A percentile compares a stretch with the other conserved stretches of the same genome.
Evolutionary conservation across 176 grass and related monocot genomes (phyloP).

Genomic region (Olyra latifolia): DNA sequence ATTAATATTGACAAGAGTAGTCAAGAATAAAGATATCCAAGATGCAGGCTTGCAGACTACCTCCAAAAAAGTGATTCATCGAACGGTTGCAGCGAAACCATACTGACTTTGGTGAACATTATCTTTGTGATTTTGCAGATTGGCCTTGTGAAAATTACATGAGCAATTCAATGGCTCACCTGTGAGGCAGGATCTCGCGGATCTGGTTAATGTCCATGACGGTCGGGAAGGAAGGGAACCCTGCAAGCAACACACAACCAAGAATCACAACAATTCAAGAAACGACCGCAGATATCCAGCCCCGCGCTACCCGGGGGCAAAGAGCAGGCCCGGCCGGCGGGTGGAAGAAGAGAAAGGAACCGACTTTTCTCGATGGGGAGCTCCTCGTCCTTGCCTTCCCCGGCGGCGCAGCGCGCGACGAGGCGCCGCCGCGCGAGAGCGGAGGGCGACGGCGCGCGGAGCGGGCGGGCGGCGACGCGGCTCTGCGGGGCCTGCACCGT

Average conservation of each 20-base stretch:
- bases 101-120: background rate
- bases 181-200: conserved; percentile 54
- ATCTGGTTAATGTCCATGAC: conserved; percentile 68
- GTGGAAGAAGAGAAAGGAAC: background rate
- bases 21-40: background rate
- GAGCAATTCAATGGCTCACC: conserved; percentile 10
- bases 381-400: conserved; percentile 9
- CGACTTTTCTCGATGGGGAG: conserved; percentile 75
- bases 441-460: background rate
- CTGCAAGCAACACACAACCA: background rate
- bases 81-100: background rate
- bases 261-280: background rate
- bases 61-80: background rate
- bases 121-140: background rate
- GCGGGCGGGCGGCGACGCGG: background rate
- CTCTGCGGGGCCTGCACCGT: background rate
- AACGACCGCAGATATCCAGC: background rate
- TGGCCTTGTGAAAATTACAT: background rate
- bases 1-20: background rate
- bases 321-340: background rate
- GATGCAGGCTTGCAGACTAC: background rate
- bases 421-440: background rate
- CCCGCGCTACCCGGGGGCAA: background rate
- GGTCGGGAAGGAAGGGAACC: conserved; percentile 41
- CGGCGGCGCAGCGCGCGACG: conserved; percentile 35